Evolutionary conservation across 148 eudicot genomes (phyloP).

Genomic region (Pharnaceum exiguum): DNA sequence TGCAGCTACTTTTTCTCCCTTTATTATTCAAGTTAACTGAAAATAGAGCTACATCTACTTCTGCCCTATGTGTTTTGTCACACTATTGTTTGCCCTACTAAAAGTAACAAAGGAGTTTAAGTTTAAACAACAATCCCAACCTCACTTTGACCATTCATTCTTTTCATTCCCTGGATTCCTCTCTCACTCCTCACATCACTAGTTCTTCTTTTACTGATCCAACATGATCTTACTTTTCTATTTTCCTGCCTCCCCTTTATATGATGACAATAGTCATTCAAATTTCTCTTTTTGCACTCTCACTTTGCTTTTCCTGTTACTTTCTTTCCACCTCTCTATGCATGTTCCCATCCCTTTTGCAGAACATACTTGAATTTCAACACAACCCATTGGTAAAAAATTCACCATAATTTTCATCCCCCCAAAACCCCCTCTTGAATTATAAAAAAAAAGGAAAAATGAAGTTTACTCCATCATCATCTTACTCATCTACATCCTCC

Average conservation of each 20-base stretch:
- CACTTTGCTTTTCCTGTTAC: constrained; percentile 6
- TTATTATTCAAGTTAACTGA: background rate
- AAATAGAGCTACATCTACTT: background rate
- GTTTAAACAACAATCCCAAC: constrained; percentile 8
- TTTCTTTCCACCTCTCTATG: too few species aligned
- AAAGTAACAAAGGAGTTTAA: background rate
- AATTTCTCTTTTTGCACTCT: constrained; percentile 19
- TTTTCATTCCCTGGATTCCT: background rate
- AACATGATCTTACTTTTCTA: constrained; percentile 22
- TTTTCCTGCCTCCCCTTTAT: constrained; percentile 18
- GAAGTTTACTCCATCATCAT: constrained; percentile 22
- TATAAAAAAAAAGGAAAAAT: too few species aligned
- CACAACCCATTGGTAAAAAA: constrained; percentile 3
- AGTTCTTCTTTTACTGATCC: constrained; percentile 26
- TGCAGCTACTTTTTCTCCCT: constrained; percentile 8
- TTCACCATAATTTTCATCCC: background rate
- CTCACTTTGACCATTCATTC: constrained; percentile 21
- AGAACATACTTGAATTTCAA: constrained; percentile 25
- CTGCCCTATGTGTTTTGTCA: background rate
- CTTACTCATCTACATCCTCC: constrained; percentile 24
- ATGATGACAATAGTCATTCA: constrained; percentile 28
- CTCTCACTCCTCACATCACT: background rate
- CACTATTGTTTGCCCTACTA: constrained; percentile 20
- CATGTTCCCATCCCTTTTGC: constrained; percentile 21
- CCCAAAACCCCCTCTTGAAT: constrained; percentile 3